phyloP scores from a whole-genome alignment of 108 stramenopile genomes.

The Mediolabrus comicus region DNA sequence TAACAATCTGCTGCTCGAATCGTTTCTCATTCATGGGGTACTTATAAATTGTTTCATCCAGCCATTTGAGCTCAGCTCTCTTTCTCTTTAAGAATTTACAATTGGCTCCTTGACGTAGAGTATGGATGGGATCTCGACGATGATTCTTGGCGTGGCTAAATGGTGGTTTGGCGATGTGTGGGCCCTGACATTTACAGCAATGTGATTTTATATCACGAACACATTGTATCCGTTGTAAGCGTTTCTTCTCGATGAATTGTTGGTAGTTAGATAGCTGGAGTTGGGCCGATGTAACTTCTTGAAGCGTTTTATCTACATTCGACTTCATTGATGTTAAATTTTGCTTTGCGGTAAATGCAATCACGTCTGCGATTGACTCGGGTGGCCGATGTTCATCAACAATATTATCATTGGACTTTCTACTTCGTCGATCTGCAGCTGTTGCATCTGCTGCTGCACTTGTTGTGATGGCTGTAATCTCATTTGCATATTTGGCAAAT shows the following conservation, averaged over 20 bases:
- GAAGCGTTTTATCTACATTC: constrained; percentile 20
- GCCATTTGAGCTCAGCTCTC: constrained; percentile 26
- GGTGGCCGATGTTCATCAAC: background rate
- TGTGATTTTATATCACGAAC: constrained; percentile 31
- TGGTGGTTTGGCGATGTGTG: constrained; percentile 41
- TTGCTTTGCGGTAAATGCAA: constrained; percentile 19
- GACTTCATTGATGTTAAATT: constrained; percentile 30
- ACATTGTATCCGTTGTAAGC: constrained; percentile 27
- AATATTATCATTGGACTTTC: background rate
- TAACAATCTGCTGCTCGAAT: constrained; percentile 27
- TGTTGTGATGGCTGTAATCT: background rate
- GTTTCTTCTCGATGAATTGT: constrained; percentile 40
- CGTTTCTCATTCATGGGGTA: constrained; percentile 20
- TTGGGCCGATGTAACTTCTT: constrained; percentile 18
- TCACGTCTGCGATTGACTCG: constrained; percentile 16
- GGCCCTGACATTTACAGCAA: constrained; percentile 42
- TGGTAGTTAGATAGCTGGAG: constrained; percentile 21
- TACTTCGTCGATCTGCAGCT: background rate
- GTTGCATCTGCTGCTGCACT: background rate
- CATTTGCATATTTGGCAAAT: background rate
- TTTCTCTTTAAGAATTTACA: constrained; percentile 35
- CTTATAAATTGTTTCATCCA: constrained; percentile 29
- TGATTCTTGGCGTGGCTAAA: constrained; percentile 41
- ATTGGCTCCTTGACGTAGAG: constrained; percentile 9
- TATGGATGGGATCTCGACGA: constrained; percentile 28